These are phyloP conservation scores for Primulina tabacum DNA, from an alignment of 257 asterid species.

Conservation along the genomic window DNA sequence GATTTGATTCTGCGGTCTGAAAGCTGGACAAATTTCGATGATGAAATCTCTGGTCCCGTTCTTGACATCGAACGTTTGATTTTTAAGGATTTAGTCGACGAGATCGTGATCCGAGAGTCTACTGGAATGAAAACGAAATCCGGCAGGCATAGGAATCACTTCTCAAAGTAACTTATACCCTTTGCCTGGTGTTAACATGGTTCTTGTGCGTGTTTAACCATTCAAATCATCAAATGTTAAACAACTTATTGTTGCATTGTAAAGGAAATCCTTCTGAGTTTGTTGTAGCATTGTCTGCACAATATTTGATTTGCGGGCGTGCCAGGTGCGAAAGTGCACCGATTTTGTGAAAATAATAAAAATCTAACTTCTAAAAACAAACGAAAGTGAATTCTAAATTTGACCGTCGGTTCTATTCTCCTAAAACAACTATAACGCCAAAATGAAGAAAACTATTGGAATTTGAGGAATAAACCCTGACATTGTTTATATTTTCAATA, in stretches of 20 bases:
- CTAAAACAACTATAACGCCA: no score
- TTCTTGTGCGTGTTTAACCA: constrained; percentile 11
- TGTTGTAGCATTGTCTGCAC: no score
- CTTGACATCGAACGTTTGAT: constrained; percentile 78
- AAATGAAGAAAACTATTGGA: no score
- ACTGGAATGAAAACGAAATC: constrained; percentile 45
- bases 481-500: no score
- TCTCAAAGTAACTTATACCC: constrained; percentile 34
- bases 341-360: no score
- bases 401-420: no score
- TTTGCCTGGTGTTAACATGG: constrained; percentile 9
- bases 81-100: constrained; percentile 78
- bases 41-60: constrained; percentile 62
- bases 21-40: constrained; percentile 50
- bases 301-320: no score
- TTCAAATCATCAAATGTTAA: neutral
- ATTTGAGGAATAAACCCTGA: no score
- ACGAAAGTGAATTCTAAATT: no score
- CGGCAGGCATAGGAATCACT: constrained; percentile 46
- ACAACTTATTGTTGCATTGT: constrained; percentile 25
- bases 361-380: no score
- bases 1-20: constrained; percentile 56
- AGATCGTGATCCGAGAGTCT: constrained; percentile 70
- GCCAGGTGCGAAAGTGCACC: no score
- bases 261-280: constrained; percentile 19